phyloP scores from a whole-genome alignment of 176 grass and related monocot genomes.

The Bromus sterilis region DNA sequence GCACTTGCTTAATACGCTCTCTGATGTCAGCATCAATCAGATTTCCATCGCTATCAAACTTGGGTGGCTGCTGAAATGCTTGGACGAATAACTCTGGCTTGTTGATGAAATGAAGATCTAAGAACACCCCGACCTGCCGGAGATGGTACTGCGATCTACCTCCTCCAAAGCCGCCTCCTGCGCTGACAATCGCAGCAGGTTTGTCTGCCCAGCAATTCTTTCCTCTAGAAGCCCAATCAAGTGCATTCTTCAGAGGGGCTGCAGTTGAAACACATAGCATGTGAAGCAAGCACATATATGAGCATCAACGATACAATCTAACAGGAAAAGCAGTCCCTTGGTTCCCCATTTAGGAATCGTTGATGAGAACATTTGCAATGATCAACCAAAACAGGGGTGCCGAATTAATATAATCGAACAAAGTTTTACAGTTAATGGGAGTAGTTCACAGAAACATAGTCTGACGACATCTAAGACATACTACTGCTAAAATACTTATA shows the following conservation, averaged over 20 bases:
- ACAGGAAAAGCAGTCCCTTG: background rate
- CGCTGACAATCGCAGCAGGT: slow-evolving; percentile 71
- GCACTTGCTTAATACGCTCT: slow-evolving; percentile 59
- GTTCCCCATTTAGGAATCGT: background rate
- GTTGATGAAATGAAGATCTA: slow-evolving; percentile 99
- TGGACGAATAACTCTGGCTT: slow-evolving; percentile 70
- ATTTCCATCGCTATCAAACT: slow-evolving; percentile 72
- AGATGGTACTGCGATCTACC: slow-evolving; percentile 75
- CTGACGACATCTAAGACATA: background rate
- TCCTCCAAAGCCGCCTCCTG: slow-evolving; percentile 62
- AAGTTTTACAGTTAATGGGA: background rate
- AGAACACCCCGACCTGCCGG: slow-evolving; percentile 72
- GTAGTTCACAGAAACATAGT: background rate
- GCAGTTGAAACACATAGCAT: background rate
- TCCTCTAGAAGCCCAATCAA: slow-evolving; percentile 86
- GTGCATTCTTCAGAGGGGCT: slow-evolving; percentile 91
- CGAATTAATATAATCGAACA: background rate
- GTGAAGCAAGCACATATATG: background rate
- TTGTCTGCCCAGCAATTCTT: slow-evolving; percentile 82
- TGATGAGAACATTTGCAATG: background rate
- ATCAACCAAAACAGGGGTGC: background rate
- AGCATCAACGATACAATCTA: background rate
- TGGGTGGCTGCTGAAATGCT: slow-evolving; percentile 47
- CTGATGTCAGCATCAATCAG: slow-evolving; percentile 47
- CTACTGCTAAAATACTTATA: background rate